A percentile compares a stretch with the other conserved stretches of the same genome.
Evolutionary conservation across 2,329 filamentous ascomycete species (phyloP).

Genomic region (Ustilaginoidea virens): DNA sequence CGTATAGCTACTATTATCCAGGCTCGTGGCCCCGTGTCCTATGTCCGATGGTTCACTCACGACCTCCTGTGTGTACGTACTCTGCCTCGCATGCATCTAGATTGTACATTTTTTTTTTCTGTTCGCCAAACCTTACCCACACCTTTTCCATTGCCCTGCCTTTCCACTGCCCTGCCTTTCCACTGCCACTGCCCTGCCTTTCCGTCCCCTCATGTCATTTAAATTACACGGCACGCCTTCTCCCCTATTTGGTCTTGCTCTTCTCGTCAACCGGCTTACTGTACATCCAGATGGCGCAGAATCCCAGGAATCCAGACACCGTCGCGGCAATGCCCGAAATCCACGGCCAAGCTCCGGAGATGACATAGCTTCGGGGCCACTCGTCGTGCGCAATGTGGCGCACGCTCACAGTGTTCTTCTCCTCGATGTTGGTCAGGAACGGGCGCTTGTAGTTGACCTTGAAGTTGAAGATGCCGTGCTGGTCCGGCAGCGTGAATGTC

Average conservation of each 20-base stretch:
- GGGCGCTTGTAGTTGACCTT: conserved; percentile 92
- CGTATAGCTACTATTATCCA: no score
- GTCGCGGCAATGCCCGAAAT: conserved; percentile 78
- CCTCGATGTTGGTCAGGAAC: conserved; percentile 76
- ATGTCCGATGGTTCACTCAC: no score
- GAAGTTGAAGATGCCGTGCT: conserved; percentile 99
- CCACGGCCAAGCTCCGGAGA: conserved; percentile 89
- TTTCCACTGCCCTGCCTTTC: no score
- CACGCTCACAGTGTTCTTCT: conserved; percentile 90
- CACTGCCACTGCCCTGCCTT: no score
- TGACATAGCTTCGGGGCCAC: conserved; percentile 80
- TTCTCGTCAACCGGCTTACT: conserved; percentile 28
- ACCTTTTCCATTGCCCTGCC: no score
- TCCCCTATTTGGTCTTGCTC: conserved; percentile 16
- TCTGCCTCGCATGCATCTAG: no score
- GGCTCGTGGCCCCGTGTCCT: no score
- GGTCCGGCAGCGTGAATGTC: conserved; percentile 75
- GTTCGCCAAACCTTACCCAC: no score
- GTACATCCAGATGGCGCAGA: conserved; percentile 80
- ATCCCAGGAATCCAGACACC: conserved; percentile 67
- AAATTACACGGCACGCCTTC: conserved; percentile 1
- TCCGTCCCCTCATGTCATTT: no score
- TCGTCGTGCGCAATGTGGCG: conserved; percentile 96
- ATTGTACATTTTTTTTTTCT: no score
- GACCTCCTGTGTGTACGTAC: no score